Percentiles rank a stretch among this genome's conserved stretches.
phyloP scores from a whole-genome alignment of 1,284 basidiomycete species.

The Cryptococcus hybrid region DNA sequence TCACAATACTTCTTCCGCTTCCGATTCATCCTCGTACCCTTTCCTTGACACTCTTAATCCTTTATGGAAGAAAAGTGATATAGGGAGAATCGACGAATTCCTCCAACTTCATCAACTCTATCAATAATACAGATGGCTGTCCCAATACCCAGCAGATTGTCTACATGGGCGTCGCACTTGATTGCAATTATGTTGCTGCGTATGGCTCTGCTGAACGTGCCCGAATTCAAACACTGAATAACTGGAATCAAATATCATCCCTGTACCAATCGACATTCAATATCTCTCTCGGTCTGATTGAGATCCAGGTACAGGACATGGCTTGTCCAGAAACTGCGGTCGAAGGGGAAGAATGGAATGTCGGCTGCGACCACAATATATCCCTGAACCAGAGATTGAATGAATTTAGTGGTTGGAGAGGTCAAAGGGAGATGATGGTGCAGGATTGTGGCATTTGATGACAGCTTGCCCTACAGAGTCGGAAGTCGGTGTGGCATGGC shows the following conservation, averaged over 20 bases:
- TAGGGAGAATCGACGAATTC: conserved; percentile 23
- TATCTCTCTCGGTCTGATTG: conserved; percentile 77
- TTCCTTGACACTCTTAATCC: neutral
- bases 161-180: conserved; percentile 75
- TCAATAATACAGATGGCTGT: conserved; percentile 70
- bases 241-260: conserved; percentile 65
- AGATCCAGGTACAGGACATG: conserved; percentile 51
- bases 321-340: conserved; percentile 55
- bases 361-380: conserved; percentile 51
- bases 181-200: conserved; percentile 72
- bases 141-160: conserved; percentile 71
- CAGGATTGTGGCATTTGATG: conserved; percentile 88
- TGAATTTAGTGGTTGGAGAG: conserved; percentile 79
- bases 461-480: conserved; percentile 70
- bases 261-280: conserved; percentile 83
- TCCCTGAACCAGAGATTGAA: conserved; percentile 70
- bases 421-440: conserved; percentile 62
- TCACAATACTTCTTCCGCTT: conserved; percentile 4
- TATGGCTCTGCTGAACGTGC: conserved; percentile 66
- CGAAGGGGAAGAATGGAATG: conserved; percentile 52
- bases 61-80: conserved; percentile 27
- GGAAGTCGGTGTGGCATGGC: conserved; percentile 89
- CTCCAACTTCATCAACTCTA: conserved; percentile 63
- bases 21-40: neutral
- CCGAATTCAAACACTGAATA: conserved; percentile 68